A percentile compares a stretch with the other conserved stretches of the same genome.
Evolutionary conservation across 2,329 filamentous ascomycete genomes (phyloP).

Genomic region (Bipolaris sorokiniana): DNA sequence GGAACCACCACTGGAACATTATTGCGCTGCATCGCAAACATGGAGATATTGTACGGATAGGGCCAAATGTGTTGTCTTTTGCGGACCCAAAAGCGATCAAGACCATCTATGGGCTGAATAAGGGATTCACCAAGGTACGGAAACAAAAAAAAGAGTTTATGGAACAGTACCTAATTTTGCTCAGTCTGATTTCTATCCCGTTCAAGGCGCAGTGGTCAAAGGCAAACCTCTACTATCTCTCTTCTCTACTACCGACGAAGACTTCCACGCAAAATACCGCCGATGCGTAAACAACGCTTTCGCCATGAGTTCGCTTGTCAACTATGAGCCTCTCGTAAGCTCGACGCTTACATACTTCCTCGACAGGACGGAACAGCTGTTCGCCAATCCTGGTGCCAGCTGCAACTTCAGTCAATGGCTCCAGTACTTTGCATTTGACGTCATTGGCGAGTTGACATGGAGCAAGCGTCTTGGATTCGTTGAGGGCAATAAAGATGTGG

Average conservation of each 20-base stretch:
- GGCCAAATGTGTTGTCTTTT: constrained; percentile 76
- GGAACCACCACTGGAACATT: constrained; percentile 71
- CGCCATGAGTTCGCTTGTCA: constrained; percentile 75
- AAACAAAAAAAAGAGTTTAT: not conserved
- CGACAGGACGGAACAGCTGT: constrained; percentile 53
- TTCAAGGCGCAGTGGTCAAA: constrained; percentile 74
- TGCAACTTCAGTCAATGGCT: constrained; percentile 76
- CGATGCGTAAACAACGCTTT: constrained; percentile 78
- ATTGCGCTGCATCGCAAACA: constrained; percentile 71
- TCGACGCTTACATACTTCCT: constrained; percentile 76
- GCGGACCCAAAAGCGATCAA: constrained; percentile 75
- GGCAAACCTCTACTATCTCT: constrained; percentile 73
- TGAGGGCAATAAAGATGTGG: constrained; percentile 75
- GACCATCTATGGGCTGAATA: constrained; percentile 80
- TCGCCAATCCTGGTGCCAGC: constrained; percentile 48
- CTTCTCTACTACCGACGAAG: constrained; percentile 77
- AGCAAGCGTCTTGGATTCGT: constrained; percentile 77
- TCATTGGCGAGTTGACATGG: constrained; percentile 79
- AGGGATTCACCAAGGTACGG: constrained; percentile 75
- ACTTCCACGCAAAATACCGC: constrained; percentile 76
- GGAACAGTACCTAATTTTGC: constrained; percentile 3
- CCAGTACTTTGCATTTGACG: constrained; percentile 82
- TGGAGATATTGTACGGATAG: constrained; percentile 76
- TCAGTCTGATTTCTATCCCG: constrained; percentile 79
- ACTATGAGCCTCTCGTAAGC: constrained; percentile 82